These are phyloP conservation scores for Eutypa lata DNA, from an alignment of 2,329 filamentous ascomycete genomes.

Conservation along the genomic window DNA sequence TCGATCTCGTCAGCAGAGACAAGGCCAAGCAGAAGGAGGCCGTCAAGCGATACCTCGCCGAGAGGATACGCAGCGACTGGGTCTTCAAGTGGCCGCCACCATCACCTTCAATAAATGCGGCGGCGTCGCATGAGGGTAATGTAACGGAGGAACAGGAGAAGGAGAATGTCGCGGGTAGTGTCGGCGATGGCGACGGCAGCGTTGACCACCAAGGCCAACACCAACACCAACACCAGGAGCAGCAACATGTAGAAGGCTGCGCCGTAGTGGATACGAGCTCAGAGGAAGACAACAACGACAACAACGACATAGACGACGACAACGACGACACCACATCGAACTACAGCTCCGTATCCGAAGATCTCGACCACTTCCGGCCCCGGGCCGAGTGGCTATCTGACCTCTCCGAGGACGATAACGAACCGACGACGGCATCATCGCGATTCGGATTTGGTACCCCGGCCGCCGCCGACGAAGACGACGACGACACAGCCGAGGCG, in stretches of 20 bases:
- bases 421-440: slow-evolving; percentile 29
- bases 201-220: no score
- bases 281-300: slow-evolving; percentile 36
- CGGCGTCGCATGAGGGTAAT: background rate
- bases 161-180: background rate
- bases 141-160: background rate
- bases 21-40: slow-evolving; percentile 62
- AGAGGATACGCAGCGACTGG: slow-evolving; percentile 59
- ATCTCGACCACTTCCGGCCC: slow-evolving; percentile 46
- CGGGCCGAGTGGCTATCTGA: slow-evolving; percentile 58
- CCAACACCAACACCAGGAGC: no score
- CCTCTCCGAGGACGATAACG: slow-evolving; percentile 48
- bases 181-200: no score
- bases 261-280: slow-evolving; percentile 23
- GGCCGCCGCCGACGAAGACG: no score
- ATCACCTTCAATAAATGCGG: background rate
- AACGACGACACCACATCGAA: slow-evolving; percentile 42
- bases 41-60: slow-evolving; percentile 51
- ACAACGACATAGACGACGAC: slow-evolving; percentile 41
- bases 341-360: slow-evolving; percentile 47
- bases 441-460: slow-evolving; percentile 52
- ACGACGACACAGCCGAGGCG: slow-evolving; percentile 39
- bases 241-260: slow-evolving; percentile 2
- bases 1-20: slow-evolving; percentile 60
- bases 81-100: slow-evolving; percentile 55